Evolutionary conservation across 2,329 filamentous ascomycete species (phyloP), one percentile per base, ranked within the genome.

Genomic region (Fusarium vanettenii): DNA sequence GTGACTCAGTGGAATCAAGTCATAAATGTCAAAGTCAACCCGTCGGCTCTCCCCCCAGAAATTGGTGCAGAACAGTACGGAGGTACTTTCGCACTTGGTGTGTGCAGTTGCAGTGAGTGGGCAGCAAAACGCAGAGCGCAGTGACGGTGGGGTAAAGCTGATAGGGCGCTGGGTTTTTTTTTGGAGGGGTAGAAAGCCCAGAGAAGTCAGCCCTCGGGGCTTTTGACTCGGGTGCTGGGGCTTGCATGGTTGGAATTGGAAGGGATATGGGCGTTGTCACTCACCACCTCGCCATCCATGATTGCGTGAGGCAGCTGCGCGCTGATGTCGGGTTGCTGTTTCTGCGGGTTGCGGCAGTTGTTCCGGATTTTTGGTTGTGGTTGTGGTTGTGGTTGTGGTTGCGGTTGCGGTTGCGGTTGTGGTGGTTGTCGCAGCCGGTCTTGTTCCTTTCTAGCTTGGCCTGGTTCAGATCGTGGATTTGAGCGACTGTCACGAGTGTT

Each of bases 211-310:
- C 55, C 55, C 64, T 61, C 16, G 25, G 16, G 64, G 64, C 57
- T 41, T 63, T 63, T 48, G 64, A 57, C 41, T 41, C 29, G 29
- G 41, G 41, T 48, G 43, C 39, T 48, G 57, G 33, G 18, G 22
- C 37, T 27, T 59, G 35, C 56, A 39, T 68, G 62, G 59, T 27
- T 59, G 27, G 71, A 29, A 41, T 27, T 52, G 43, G 35, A 35
- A 33, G 20, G 41, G 41, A 39, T 55, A 39, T 37, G 37, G 60
- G 31, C 20, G n/a, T 43, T 52, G 48, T 37, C 29, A 78, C 77
- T 79, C 69, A 79, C 77, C 69, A 79, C 77, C 67, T 79, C 70
- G 70, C 74, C 75, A 43, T 79, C 77, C 77, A 79, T 79, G 75
- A 50, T 74, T 68, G 60, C 62, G 71, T 56, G 61, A 65, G 48